phyloP scores from a whole-genome alignment of 148 eudicot species.

The Gaultheria prostrata region DNA sequence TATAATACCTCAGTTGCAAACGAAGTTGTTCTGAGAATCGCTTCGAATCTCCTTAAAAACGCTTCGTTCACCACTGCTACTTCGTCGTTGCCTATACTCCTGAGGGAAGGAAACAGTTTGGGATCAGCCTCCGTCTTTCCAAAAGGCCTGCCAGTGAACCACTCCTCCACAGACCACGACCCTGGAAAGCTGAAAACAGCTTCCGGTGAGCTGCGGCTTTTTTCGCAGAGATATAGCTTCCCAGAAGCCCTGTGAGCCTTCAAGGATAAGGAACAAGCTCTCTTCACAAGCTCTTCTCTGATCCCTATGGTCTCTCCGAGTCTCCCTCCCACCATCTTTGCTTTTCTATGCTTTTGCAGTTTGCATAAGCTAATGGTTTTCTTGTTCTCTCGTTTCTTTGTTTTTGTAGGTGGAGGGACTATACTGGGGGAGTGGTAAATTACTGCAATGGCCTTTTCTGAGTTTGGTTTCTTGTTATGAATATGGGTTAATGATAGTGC shows the following conservation, averaged over 20 bases:
- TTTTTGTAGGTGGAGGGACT: background rate
- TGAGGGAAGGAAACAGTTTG: conserved; percentile 58
- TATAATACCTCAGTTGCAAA: conserved; percentile 54
- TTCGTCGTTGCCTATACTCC: conserved; percentile 55
- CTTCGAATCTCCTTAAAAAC: conserved; percentile 50
- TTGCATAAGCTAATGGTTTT: background rate
- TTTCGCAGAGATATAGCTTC: conserved; percentile 40
- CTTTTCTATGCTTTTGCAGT: background rate
- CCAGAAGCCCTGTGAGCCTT: conserved; percentile 55
- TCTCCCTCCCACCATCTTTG: conserved; percentile 28
- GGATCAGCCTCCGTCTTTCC: conserved; percentile 50
- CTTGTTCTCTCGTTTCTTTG: background rate
- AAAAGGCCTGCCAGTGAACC: conserved; percentile 47
- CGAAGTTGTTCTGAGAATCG: conserved; percentile 31
- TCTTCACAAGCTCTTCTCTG: conserved; percentile 52
- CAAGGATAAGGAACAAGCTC: conserved; percentile 51
- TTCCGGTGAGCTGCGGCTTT: conserved; percentile 25
- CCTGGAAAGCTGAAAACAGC: conserved; percentile 61
- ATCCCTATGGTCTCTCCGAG: conserved; percentile 39
- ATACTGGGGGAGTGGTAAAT: background rate
- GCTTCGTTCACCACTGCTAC: conserved; percentile 54
- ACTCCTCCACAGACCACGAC: conserved; percentile 56
- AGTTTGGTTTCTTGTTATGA: background rate
- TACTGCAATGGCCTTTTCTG: background rate
- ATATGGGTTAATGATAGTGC: background rate